Percentiles rank a stretch among this genome's conserved stretches.
phyloP scores from a whole-genome alignment of 1,139 yeast genomes.

The Zygosaccharomyces pseudobailii region DNA sequence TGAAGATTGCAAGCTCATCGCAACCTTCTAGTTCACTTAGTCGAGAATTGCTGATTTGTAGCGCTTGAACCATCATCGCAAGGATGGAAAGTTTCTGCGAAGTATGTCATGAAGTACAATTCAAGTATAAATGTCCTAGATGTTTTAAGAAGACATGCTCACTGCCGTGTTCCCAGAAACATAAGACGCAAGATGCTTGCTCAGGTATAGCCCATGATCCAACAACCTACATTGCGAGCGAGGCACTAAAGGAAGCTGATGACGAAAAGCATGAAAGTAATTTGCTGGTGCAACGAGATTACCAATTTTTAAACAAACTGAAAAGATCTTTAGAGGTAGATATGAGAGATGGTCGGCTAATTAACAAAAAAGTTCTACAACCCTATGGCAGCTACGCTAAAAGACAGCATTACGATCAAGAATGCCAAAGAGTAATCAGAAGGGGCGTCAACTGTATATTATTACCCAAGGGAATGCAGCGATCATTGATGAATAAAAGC shows the following conservation, averaged over 20 bases:
- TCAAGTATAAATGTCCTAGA: constrained; percentile 82
- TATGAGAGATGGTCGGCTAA: constrained; percentile 43
- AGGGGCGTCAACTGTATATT: constrained; percentile 50
- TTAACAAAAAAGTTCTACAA: constrained; percentile 31
- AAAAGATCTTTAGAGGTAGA: constrained; percentile 54
- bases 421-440: constrained; percentile 30
- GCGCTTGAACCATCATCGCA: neutral
- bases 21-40: neutral
- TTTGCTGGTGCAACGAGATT: constrained; percentile 67
- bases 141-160: constrained; percentile 69
- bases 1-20: neutral
- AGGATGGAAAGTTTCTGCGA: constrained; percentile 38
- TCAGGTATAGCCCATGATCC: constrained; percentile 58
- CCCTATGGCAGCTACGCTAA: constrained; percentile 25
- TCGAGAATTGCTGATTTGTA: neutral
- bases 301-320: constrained; percentile 62
- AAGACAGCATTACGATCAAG: constrained; percentile 28
- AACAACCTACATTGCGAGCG: constrained; percentile 47
- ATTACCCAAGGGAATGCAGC: constrained; percentile 73
- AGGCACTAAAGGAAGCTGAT: constrained; percentile 29
- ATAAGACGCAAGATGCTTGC: constrained; percentile 60
- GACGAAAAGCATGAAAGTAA: constrained; percentile 39
- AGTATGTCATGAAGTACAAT: constrained; percentile 44
- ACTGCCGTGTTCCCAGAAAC: constrained; percentile 62
- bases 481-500: constrained; percentile 62